A percentile compares a stretch with the other conserved stretches of the same genome.
phyloP scores from a whole-genome alignment of 805 yeast species.

The Priceomyces medius region DNA sequence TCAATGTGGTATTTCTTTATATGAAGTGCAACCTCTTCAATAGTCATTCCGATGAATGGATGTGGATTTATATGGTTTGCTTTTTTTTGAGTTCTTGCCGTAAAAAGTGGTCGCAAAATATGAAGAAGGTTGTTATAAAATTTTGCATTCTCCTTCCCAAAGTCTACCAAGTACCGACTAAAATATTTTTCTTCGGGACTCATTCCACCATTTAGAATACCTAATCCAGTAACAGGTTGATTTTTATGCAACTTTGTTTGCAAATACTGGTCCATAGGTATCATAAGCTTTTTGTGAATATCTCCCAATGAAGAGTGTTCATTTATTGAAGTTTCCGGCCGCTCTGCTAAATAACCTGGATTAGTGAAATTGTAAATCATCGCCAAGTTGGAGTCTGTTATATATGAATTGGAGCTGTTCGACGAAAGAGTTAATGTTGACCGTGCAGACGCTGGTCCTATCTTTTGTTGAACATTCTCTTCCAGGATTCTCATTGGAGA shows the following conservation, averaged over 20 bases:
- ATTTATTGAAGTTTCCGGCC: constrained; percentile 14
- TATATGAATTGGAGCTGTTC: constrained; percentile 32
- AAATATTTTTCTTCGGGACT: constrained; percentile 11
- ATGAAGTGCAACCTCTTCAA: constrained; percentile 28
- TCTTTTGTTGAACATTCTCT: constrained; percentile 10
- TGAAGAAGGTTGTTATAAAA: constrained; percentile 19
- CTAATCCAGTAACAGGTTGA: constrained; percentile 19
- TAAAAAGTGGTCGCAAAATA: constrained; percentile 23
- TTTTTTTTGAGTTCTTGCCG: constrained; percentile 23
- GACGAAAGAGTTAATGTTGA: constrained; percentile 30
- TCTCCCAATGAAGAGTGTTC: constrained; percentile 25
- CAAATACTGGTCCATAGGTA: constrained; percentile 37
- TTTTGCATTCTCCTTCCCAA: constrained; percentile 16
- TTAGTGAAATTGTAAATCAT: constrained; percentile 34
- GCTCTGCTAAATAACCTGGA: constrained; percentile 28
- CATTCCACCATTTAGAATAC: constrained; percentile 13
- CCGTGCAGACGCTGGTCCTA: constrained; percentile 14
- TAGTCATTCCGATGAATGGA: constrained; percentile 23
- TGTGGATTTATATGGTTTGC: constrained; percentile 21
- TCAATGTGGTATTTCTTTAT: constrained; percentile 19
- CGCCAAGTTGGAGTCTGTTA: constrained; percentile 30
- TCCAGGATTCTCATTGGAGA: constrained; percentile 12
- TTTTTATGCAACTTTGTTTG: constrained; percentile 20
- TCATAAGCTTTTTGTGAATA: constrained; percentile 28
- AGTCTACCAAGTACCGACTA: constrained; percentile 17